A percentile compares a stretch with the other conserved stretches of the same genome.
Evolutionary conservation across 768 basidiomycete species (phyloP).

Genomic region (Naganishia kalamii): DNA sequence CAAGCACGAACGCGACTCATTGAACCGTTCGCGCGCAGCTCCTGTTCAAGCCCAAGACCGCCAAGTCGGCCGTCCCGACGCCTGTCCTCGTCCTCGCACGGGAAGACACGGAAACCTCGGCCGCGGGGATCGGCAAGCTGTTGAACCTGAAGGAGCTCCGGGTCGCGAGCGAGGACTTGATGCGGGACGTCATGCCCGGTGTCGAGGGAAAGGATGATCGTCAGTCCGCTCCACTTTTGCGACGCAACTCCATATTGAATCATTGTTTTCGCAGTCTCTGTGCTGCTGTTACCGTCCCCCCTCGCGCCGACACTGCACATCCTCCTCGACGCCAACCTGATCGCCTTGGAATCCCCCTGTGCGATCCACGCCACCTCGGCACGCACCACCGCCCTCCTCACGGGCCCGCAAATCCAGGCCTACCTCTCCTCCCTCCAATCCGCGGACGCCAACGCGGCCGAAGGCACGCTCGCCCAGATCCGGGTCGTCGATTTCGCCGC

Average conservation of each 20-base stretch:
- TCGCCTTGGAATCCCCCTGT: constrained; percentile 60
- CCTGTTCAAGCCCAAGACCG: constrained; percentile 92
- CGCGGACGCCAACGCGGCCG: background rate
- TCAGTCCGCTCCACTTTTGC: constrained; percentile 49
- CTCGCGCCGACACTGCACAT: constrained; percentile 59
- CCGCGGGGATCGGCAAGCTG: constrained; percentile 66
- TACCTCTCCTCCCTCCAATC: constrained; percentile 65
- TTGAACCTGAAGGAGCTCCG: constrained; percentile 71
- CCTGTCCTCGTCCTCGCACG: constrained; percentile 81
- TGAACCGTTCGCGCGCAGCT: constrained; percentile 45
- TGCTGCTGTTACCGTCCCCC: constrained; percentile 66
- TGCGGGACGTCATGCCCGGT: constrained; percentile 69
- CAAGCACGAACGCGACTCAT: background rate
- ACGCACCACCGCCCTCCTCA: constrained; percentile 66
- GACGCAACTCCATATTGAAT: constrained; percentile 23
- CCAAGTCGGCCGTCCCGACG: constrained; percentile 75
- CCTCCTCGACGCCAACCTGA: constrained; percentile 71
- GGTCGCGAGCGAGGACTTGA: constrained; percentile 75
- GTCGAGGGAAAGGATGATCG: constrained; percentile 73
- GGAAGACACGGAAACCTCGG: constrained; percentile 76
- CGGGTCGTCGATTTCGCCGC: constrained; percentile 68
- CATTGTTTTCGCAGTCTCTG: constrained; percentile 58
- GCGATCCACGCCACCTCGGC: constrained; percentile 70
- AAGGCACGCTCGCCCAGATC: constrained; percentile 50
- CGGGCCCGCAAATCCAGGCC: constrained; percentile 64